Evolutionary conservation across 305 asterid genomes (phyloP).

Genomic region (Caryopteris hybrid): DNA sequence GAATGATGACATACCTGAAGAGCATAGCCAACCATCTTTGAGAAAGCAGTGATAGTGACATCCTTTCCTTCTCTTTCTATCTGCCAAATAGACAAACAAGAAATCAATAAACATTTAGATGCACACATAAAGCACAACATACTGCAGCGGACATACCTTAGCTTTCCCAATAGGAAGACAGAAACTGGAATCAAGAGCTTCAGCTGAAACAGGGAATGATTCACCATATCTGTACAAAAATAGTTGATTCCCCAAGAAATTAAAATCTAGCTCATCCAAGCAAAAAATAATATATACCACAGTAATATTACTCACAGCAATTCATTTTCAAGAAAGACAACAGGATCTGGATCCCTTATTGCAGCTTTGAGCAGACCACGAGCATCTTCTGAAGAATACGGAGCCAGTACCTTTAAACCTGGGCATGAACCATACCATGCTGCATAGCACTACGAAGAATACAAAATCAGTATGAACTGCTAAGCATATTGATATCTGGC

Average conservation of each 20-base stretch:
- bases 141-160: conserved; percentile 38
- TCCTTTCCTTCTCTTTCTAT: conserved; percentile 79
- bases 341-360: conserved; percentile 89
- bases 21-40: conserved; percentile 86
- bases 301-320: conserved; percentile 47
- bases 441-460: conserved; percentile 68
- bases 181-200: conserved; percentile 76
- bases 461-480: conserved; percentile 13
- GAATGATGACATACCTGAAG: conserved; percentile 56
- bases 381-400: conserved; percentile 82
- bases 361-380: conserved; percentile 93
- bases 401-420: conserved; percentile 73
- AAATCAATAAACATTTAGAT: conserved; percentile 4
- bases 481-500: neutral
- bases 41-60: conserved; percentile 68
- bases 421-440: conserved; percentile 77
- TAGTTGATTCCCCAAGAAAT: neutral
- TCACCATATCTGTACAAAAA: conserved; percentile 62
- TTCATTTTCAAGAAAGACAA: conserved; percentile 84
- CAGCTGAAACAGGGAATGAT: conserved; percentile 73
- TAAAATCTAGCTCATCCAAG: neutral
- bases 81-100: conserved; percentile 29
- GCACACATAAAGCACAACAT: conserved; percentile 4
- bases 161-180: conserved; percentile 83
- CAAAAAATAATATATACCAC: neutral